Base-by-base conservation (phyloP, 2,329 filamentous ascomycete genomes). In the Orbilia brochopaga region DNA sequence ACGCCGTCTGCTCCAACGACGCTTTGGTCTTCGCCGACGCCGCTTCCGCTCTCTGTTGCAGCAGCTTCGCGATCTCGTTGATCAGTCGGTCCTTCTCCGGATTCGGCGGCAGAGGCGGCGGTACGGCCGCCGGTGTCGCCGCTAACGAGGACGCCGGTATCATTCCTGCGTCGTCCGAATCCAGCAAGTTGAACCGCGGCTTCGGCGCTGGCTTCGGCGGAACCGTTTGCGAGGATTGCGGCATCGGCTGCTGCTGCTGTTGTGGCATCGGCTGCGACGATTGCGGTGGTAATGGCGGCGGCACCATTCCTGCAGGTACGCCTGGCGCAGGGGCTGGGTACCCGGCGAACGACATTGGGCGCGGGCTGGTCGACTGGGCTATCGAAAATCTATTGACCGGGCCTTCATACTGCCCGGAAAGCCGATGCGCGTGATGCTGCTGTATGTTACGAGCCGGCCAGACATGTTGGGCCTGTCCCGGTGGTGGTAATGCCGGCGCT, bases 71-170 rank as follows among this genome's bases (percentile, higher is more conserved):
- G 30, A 97, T 85, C 50, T 92, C 89, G 59, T 85, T 85, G 1
- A 96, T 84, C 15, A 97, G 85, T 19, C 90, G 88, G 79, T 97
- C 92, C 78, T 96, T 97, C 80, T 97, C 91, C 0, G 94, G 94
- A 77, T 99, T 99, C 0, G 92, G 92, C 0, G 94, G 93, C 32
- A 97, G 91, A 0, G 93, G 92, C 0, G 94, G 93, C 0, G 91
- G 86, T 4, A 88, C 84, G 6, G 87, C 78, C 21, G 83, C 81
- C 60, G 85, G 84, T 23, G 48, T 57, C 0, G 46, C 23, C 7
- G 60, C 21, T 4, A 55, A 40, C 3, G 27, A 32, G 8, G 4
- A 4, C 0, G 46, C 42, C 11, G 60, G 60, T n/a, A 65, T 32
- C 55, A 64, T 56, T 7, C 50, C 32, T 11, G 37, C 42, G 32